These are phyloP conservation scores for Hawksworthiomyces lignivorus DNA, from an alignment of 2,329 filamentous ascomycete genomes.

Conservation along the genomic window DNA sequence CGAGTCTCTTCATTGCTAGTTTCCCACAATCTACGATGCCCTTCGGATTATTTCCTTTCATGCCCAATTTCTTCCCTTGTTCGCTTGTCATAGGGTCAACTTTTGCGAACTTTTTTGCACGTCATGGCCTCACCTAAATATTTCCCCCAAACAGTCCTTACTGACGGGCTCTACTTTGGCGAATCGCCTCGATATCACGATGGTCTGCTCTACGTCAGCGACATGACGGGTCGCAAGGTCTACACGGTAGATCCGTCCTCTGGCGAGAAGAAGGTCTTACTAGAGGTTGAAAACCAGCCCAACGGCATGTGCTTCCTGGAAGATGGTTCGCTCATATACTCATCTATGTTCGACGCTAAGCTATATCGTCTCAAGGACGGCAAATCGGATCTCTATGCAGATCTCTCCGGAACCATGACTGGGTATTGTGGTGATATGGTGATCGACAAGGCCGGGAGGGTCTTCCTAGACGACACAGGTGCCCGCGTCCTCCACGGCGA, in stretches of 20 bases:
- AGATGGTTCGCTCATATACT: background rate
- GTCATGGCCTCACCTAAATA: background rate
- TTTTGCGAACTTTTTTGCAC: too few species aligned
- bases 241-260: background rate
- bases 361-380: background rate
- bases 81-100: too few species aligned
- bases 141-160: background rate
- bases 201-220: background rate
- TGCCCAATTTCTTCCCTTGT: too few species aligned
- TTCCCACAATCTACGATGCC: too few species aligned
- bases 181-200: constrained; percentile 1
- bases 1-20: too few species aligned
- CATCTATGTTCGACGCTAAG: background rate
- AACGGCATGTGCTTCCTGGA: background rate
- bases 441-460: background rate
- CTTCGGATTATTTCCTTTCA: too few species aligned
- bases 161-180: background rate
- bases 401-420: background rate
- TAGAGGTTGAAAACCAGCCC: background rate
- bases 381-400: background rate
- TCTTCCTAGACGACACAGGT: background rate
- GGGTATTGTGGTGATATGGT: constrained; percentile 2
- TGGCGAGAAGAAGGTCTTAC: background rate
- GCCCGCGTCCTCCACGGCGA: constrained; percentile 1
- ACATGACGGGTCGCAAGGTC: constrained; percentile 1